Evolutionary conservation across 139 green algal genomes (phyloP).

Genomic region (Microglena sp.): DNA sequence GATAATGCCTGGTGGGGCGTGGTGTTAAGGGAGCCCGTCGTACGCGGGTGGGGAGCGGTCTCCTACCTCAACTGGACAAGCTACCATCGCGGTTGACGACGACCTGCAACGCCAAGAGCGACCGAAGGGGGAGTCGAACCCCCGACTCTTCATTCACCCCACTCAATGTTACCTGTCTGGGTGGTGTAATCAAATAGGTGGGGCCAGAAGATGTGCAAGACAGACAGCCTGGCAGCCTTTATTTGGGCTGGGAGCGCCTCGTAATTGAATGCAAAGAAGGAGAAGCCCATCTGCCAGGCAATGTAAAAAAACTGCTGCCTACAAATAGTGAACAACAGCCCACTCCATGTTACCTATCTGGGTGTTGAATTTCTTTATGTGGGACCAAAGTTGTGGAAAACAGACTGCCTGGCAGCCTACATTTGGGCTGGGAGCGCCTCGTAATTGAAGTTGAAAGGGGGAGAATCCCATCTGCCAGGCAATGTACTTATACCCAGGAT

Average conservation of each 20-base stretch:
- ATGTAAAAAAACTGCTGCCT: too few relatives aligned
- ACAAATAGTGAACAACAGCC: not conserved
- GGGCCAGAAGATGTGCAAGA: slow-evolving; percentile 57
- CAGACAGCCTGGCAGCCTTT: slow-evolving; percentile 22
- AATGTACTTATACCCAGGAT: too few relatives aligned
- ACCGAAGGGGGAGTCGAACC: too few relatives aligned
- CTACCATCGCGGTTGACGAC: too few relatives aligned
- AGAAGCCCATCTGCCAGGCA: slow-evolving; percentile 29
- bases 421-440: slow-evolving; percentile 31
- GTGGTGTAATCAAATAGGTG: slow-evolving; percentile 61
- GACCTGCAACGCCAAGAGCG: too few relatives aligned
- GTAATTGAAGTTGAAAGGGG: not conserved
- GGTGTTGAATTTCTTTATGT: slow-evolving; percentile 56
- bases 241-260: slow-evolving; percentile 38
- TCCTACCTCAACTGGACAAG: too few relatives aligned
- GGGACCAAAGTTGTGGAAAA: slow-evolving; percentile 57
- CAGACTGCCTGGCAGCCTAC: slow-evolving; percentile 20
- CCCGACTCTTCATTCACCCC: too few relatives aligned
- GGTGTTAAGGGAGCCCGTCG: too few relatives aligned
- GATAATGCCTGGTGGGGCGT: too few relatives aligned
- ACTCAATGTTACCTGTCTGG: not conserved
- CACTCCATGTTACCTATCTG: too few relatives aligned
- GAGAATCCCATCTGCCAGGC: too few relatives aligned
- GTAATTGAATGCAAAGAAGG: slow-evolving; percentile 46
- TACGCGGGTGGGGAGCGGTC: too few relatives aligned